phyloP scores from a whole-genome alignment of 2,329 filamentous ascomycete genomes.

The Nannizzia gypsea region DNA sequence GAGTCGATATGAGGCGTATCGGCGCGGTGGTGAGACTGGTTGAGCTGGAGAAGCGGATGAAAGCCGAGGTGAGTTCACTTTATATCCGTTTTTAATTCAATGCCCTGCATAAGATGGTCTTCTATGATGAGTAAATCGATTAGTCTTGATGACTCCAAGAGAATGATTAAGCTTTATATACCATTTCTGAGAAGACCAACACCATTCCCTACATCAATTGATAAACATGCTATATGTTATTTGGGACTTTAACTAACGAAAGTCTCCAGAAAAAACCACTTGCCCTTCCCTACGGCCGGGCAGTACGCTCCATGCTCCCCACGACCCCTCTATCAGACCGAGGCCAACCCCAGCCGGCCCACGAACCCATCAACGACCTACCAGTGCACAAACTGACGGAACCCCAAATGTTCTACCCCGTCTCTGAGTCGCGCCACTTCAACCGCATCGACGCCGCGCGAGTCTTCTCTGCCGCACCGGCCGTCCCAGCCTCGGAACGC shows the following conservation, averaged over 20 bases:
- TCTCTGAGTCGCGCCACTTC: constrained; percentile 52
- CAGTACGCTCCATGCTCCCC: constrained; percentile 70
- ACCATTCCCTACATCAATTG: too few relatives aligned
- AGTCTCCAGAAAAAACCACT: constrained; percentile 57
- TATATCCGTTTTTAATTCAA: not conserved
- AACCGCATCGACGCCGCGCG: constrained; percentile 54
- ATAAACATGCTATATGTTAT: constrained; percentile 12
- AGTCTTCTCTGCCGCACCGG: constrained; percentile 42
- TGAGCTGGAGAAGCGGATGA: constrained; percentile 71
- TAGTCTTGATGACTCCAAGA: constrained; percentile 93
- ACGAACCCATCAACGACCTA: constrained; percentile 55
- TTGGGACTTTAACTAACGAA: not conserved
- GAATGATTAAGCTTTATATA: constrained; percentile 56
- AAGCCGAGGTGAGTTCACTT: constrained; percentile 53
- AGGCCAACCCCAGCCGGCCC: constrained; percentile 31
- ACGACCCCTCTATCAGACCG: constrained; percentile 41
- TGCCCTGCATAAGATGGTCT: not conserved
- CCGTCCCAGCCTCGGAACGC: constrained; percentile 19
- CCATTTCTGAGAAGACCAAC: constrained; percentile 52
- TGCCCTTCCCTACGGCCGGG: constrained; percentile 63
- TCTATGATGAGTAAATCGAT: constrained; percentile 72
- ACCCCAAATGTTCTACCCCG: constrained; percentile 50
- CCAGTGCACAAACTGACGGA: constrained; percentile 45
- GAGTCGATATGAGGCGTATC: constrained; percentile 71
- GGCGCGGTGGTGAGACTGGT: constrained; percentile 77